Evolutionary conservation across 805 yeast genomes (phyloP).

Genomic region (Pichia californica): DNA sequence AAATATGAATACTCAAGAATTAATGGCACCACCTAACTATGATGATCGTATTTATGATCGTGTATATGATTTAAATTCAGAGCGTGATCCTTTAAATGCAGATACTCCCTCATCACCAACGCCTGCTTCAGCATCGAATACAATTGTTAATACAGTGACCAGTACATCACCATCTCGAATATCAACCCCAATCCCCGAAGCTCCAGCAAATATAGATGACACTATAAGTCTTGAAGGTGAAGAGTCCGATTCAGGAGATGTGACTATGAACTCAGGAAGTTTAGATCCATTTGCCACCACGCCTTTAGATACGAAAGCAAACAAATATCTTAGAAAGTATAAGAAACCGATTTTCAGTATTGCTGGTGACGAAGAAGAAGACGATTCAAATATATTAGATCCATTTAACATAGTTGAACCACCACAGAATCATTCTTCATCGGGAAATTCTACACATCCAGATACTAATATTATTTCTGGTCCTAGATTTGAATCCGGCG

Average conservation of each 20-base stretch:
- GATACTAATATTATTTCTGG: slow-evolving; percentile 13
- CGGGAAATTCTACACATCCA: neutral
- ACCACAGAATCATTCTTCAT: no score
- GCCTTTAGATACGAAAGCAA: neutral
- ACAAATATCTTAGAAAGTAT: neutral
- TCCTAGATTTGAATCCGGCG: slow-evolving; percentile 19
- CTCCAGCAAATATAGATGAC: no score
- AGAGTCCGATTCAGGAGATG: neutral
- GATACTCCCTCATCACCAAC: no score
- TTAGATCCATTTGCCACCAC: neutral
- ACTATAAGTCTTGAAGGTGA: neutral
- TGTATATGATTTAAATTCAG: slow-evolving; percentile 35
- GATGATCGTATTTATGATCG: slow-evolving; percentile 77
- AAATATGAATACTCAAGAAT: slow-evolving; percentile 31
- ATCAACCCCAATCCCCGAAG: no score
- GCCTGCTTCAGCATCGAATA: no score
- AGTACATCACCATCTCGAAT: no score
- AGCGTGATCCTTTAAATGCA: neutral
- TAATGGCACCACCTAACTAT: slow-evolving; percentile 82
- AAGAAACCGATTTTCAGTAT: slow-evolving; percentile 26
- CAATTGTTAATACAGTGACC: no score
- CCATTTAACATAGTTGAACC: slow-evolving; percentile 4
- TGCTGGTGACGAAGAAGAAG: slow-evolving; percentile 22
- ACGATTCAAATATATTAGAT: neutral
- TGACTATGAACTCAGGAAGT: neutral